These are phyloP conservation scores for Xylaria venustula DNA, from an alignment of 495 filamentous ascomycete genomes.

Conservation along the genomic window DNA sequence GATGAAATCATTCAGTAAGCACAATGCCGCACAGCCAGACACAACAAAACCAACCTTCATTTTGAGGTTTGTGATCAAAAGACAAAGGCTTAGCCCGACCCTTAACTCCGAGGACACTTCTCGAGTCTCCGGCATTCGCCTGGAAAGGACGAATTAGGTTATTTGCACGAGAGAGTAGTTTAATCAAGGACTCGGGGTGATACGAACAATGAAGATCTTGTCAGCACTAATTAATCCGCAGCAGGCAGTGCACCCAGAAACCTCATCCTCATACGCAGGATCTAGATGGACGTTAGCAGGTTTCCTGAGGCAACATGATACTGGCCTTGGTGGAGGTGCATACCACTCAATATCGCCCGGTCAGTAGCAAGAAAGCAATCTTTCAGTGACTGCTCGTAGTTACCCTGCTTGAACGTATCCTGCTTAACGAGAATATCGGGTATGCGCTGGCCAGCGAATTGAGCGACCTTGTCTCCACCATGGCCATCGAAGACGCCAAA, in stretches of 20 bases:
- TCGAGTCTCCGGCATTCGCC: slow-evolving; percentile 96
- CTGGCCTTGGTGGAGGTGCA: slow-evolving; percentile 18
- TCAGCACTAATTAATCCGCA: slow-evolving; percentile 82
- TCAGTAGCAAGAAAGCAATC: slow-evolving; percentile 97
- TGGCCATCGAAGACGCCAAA: slow-evolving; percentile 99
- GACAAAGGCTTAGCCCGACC: slow-evolving; percentile 95
- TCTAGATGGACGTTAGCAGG: slow-evolving; percentile 55
- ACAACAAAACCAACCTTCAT: slow-evolving; percentile 67
- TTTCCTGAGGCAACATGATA: not conserved
- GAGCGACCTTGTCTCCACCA: slow-evolving; percentile 92
- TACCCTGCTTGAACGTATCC: slow-evolving; percentile 82
- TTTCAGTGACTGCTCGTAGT: slow-evolving; percentile 94
- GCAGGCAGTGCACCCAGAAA: slow-evolving; percentile 95
- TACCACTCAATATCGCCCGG: slow-evolving; percentile 92
- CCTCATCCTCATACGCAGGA: slow-evolving; percentile 93
- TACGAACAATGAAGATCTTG: slow-evolving; percentile 85
- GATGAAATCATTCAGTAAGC: slow-evolving; percentile 13
- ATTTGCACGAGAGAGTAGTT: not conserved
- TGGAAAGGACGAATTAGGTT: slow-evolving; percentile 33
- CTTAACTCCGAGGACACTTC: slow-evolving; percentile 91
- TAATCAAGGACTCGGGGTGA: not conserved
- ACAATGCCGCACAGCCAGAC: not conserved
- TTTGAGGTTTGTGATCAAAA: slow-evolving; percentile 97
- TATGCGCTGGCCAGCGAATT: slow-evolving; percentile 89
- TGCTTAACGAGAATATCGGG: slow-evolving; percentile 93